Evolutionary conservation across 139 green algal species (phyloP).

Genomic region (Gonium pectorale): DNA sequence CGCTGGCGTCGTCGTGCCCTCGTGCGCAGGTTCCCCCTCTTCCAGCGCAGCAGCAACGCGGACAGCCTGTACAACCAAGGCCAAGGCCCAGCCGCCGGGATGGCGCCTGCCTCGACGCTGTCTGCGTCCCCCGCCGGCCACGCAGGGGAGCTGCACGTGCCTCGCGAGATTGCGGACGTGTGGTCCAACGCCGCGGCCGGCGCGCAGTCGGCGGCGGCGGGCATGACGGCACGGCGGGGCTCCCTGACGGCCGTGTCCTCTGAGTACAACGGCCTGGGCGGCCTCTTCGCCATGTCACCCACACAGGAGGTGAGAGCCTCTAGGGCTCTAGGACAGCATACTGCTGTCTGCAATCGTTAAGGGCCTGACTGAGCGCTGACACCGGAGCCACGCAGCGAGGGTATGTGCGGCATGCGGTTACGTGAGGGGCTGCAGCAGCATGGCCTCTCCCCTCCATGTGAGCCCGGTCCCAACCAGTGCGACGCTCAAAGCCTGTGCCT

Average conservation of each 20-base stretch:
- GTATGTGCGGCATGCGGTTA: too few relatives aligned
- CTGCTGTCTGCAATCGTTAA: too few relatives aligned
- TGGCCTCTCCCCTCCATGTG: too few relatives aligned
- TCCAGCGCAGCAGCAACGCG: background rate
- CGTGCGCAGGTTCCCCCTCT: conserved; percentile 12
- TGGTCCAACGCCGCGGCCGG: background rate
- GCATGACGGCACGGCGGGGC: background rate
- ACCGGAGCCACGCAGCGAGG: too few relatives aligned
- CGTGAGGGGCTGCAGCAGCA: too few relatives aligned
- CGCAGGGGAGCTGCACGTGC: conserved; percentile 3
- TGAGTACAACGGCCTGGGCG: background rate
- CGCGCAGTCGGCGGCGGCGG: background rate
- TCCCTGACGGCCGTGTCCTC: background rate
- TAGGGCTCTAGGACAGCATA: too few relatives aligned
- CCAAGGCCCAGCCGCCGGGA: background rate
- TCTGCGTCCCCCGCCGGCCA: conserved; percentile 14
- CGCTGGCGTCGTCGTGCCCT: too few relatives aligned
- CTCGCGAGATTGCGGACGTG: conserved; percentile 32
- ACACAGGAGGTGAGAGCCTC: background rate
- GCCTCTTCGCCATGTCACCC: conserved; percentile 33
- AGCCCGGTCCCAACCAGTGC: too few relatives aligned
- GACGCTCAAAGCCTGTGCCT: too few relatives aligned
- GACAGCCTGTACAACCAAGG: background rate
- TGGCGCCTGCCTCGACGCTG: background rate
- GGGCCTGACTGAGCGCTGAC: too few relatives aligned